These are phyloP conservation scores for Haplographium delicatum DNA, from an alignment of 495 filamentous ascomycete species.

Conservation along the genomic window DNA sequence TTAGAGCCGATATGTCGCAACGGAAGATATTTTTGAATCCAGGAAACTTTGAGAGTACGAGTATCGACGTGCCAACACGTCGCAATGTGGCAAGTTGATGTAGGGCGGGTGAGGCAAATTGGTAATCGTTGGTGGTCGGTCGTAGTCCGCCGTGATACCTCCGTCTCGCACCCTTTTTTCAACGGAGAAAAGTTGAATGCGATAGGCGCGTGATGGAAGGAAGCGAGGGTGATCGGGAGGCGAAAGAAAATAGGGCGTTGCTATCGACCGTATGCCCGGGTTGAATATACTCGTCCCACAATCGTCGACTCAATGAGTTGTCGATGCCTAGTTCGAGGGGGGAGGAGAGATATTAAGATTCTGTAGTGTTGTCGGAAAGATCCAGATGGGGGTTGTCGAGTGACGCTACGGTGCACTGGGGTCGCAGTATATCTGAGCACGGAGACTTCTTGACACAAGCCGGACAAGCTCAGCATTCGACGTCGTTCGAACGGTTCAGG, in stretches of 20 bases:
- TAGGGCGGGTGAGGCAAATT: constrained; percentile 14
- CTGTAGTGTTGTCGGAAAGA: constrained; percentile 6
- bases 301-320: constrained; percentile 12
- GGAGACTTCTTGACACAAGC: constrained; percentile 6
- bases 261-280: constrained; percentile 4
- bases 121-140: constrained; percentile 15
- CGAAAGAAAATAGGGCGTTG: not conserved
- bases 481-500: not conserved
- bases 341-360: constrained; percentile 9
- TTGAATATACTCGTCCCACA: constrained; percentile 9
- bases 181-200: constrained; percentile 15
- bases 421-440: constrained; percentile 11
- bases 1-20: constrained; percentile 22
- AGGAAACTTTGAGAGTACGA: not conserved
- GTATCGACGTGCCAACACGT: constrained; percentile 1
- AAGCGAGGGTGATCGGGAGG: constrained; percentile 10
- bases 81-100: not conserved
- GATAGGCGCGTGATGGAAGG: constrained; percentile 24
- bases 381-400: constrained; percentile 5
- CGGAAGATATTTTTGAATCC: constrained; percentile 5
- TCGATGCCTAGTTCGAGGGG: constrained; percentile 5
- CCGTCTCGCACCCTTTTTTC: constrained; percentile 18
- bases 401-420: not conserved
- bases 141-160: constrained; percentile 10
- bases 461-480: constrained; percentile 1